Percentiles rank a stretch among this genome's conserved stretches.
Conservation (phyloP, 495 filamentous ascomycete species). For the Xylaria longipes region DNA sequence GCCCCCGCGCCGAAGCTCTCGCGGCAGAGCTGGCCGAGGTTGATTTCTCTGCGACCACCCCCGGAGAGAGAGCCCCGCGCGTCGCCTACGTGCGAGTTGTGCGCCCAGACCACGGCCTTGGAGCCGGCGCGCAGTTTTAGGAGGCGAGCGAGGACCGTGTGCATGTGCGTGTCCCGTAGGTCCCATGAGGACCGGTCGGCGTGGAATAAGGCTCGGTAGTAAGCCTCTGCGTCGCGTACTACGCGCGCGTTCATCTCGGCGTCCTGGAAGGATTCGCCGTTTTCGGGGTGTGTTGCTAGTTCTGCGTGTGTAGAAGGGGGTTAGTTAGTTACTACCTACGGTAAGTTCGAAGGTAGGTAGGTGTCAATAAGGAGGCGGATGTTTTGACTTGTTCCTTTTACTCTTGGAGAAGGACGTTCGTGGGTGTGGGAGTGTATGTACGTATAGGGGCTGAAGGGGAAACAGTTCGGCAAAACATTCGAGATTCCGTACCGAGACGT, state of each 20-base stretch:
- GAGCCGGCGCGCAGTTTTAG: neutral
- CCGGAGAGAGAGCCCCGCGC: neutral
- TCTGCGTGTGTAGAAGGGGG: neutral
- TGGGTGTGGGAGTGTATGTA: neutral
- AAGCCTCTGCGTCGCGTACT: neutral
- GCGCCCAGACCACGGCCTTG: neutral
- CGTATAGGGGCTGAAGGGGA: neutral
- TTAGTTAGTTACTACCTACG: neutral
- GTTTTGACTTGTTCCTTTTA: too few species aligned
- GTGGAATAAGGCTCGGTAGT: neutral
- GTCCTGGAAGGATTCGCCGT: neutral
- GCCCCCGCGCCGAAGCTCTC: neutral
- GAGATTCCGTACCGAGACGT: neutral
- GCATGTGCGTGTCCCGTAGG: neutral
- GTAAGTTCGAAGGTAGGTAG: neutral
- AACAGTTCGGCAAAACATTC: too few species aligned
- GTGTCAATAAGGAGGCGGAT: too few species aligned
- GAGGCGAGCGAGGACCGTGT: neutral
- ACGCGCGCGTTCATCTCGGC: neutral
- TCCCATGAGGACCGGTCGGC: neutral
- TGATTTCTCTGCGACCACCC: neutral
- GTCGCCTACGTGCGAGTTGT: conserved; percentile 2
- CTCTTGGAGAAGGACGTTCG: too few species aligned
- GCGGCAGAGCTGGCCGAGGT: neutral
- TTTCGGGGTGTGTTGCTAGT: neutral